Evolutionary conservation across 768 basidiomycete species (phyloP).

Genomic region (Xerocomus brunneocitrinus): DNA sequence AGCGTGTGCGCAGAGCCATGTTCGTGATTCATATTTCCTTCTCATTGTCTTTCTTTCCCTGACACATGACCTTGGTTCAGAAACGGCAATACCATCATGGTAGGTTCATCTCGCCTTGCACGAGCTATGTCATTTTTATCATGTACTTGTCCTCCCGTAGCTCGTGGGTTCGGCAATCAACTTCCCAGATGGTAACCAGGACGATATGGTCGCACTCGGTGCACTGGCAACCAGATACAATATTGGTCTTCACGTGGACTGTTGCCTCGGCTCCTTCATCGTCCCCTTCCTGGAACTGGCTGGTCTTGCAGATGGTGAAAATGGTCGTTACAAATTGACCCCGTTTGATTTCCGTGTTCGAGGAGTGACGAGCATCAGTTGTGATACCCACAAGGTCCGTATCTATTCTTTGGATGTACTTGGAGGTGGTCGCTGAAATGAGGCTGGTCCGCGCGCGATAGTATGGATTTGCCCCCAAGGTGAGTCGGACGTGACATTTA

Average conservation of each 20-base stretch:
- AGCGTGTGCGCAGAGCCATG: constrained; percentile 82
- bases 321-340: constrained; percentile 49
- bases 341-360: constrained; percentile 88
- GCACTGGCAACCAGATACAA: constrained; percentile 68
- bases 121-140: not conserved
- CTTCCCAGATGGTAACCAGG: constrained; percentile 83
- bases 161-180: constrained; percentile 83
- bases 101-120: constrained; percentile 22
- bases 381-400: constrained; percentile 88
- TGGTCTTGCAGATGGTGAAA: constrained; percentile 58
- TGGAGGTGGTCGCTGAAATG: not conserved
- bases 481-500: constrained; percentile 20
- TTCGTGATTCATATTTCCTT: constrained; percentile 35
- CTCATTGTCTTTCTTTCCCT: not conserved
- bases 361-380: constrained; percentile 92
- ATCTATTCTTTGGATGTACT: not conserved
- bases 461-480: constrained; percentile 96
- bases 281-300: constrained; percentile 86
- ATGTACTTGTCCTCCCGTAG: constrained; percentile 32
- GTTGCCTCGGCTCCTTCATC: constrained; percentile 91
- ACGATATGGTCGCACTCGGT: constrained; percentile 78
- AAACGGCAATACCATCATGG: constrained; percentile 88
- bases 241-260: constrained; percentile 90
- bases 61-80: constrained; percentile 33
- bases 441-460: constrained; percentile 24